Evolutionary conservation across 2,329 filamentous ascomycete species (phyloP), one percentile per base, ranked within the genome.

Genomic region (Penicillium sp.): DNA sequence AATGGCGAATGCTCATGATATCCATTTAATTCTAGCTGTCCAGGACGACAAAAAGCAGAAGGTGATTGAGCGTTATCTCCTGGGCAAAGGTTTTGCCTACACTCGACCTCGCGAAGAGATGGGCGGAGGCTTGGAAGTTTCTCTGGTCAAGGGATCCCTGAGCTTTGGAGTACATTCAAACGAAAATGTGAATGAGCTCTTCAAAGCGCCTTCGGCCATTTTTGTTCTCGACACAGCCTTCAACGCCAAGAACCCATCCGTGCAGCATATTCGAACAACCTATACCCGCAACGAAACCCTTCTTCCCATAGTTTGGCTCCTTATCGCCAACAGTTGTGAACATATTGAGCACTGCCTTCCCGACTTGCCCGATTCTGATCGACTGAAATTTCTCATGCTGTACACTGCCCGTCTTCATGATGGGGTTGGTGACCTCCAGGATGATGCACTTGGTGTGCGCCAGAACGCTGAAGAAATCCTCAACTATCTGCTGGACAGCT

Each of bases 291-390:
- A 58, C 36, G 60, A 54, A 14, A 50, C 49, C 26, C 52, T 67
- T 29, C 50, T 70, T 14, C 69, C 69, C 2, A 63, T 70, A 27
- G 57, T 72, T 30, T 65, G 66, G 38, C 52, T 71, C 5, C 45
- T 71, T 18, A 55, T 71, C 13, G 57, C 66, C n/a, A 72, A 71
- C 42, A 65, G 66, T 1, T 63, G 62, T 26, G 69, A 72, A 40
- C 69, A 72, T 46, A 62, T 71, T 25, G 60, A 65, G 35, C 58
- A 59, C 28, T 71, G 67, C 43, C 56, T 70, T 18, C 64, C 68
- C 3, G 51, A 62, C 25, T 42, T 60, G 13, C 47, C 59, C 2
- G 59, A 62, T 20, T 34, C 56, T 2, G 57, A 64, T 28, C 55
- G 54, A 16, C 52, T 68, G 15, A 54, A 56, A 3, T 37, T 61